phyloP scores from a whole-genome alignment of 352 stramenopile species.

The Globisporangium mamillatum region DNA sequence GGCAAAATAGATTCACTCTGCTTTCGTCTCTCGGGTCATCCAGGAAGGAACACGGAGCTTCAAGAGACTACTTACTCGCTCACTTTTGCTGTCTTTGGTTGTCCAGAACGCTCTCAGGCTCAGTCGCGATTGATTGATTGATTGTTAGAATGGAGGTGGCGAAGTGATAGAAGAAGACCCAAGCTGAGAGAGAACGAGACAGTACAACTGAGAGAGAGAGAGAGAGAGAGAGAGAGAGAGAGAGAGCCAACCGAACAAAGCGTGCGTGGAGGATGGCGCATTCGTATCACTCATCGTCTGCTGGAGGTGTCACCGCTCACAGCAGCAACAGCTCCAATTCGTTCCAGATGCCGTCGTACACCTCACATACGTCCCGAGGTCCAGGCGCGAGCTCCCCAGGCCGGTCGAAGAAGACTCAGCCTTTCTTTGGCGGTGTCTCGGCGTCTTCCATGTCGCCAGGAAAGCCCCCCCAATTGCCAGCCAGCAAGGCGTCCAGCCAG shows the following conservation, averaged over 20 bases:
- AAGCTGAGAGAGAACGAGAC: not conserved
- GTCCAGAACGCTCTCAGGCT: not conserved
- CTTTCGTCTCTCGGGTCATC: not conserved
- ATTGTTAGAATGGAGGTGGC: not conserved
- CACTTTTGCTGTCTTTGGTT: not conserved
- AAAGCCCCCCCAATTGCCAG: conserved; percentile 2
- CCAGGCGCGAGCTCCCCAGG: conserved; percentile 16
- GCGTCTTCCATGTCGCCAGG: not conserved
- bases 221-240: not conserved
- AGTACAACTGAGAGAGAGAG: not conserved
- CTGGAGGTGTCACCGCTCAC: too few relatives aligned
- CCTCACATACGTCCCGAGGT: conserved; percentile 31
- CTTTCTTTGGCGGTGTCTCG: not conserved
- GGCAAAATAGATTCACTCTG: conserved; percentile 11
- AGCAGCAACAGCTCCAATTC: conserved; percentile 12
- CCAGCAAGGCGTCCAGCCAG: conserved; percentile 6
- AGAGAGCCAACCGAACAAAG: not conserved
- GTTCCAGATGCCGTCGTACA: conserved; percentile 50
- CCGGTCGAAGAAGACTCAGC: conserved; percentile 14
- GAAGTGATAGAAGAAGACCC: not conserved
- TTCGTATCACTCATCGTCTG: not conserved
- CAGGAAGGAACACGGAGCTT: not conserved
- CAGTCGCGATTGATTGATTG: not conserved
- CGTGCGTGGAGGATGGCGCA: not conserved
- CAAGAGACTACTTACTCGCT: not conserved